Conservation (phyloP, 768 basidiomycete genomes). For the Podaxis mareebaensis region DNA sequence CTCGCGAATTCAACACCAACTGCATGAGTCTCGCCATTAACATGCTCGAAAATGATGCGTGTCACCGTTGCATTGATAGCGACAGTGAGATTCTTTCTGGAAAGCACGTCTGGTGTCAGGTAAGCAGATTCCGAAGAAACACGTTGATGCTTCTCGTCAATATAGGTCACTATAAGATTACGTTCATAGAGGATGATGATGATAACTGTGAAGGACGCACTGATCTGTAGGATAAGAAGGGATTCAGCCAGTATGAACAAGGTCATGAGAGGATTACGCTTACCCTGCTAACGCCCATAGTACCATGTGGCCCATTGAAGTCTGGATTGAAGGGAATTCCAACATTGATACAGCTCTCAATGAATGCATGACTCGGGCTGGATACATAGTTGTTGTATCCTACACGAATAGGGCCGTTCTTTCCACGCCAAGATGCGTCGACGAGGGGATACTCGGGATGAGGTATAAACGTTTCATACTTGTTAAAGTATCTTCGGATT, state of each 20-base stretch:
- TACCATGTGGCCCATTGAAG: conserved; percentile 59
- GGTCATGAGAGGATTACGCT: conserved; percentile 18
- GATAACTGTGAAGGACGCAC: conserved; percentile 21
- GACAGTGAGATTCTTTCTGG: conserved; percentile 61
- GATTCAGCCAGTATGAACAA: background rate
- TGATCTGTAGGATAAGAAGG: conserved; percentile 24
- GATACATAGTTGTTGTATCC: conserved; percentile 57
- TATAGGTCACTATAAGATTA: conserved; percentile 57
- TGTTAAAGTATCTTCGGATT: conserved; percentile 55
- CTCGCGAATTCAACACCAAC: conserved; percentile 58
- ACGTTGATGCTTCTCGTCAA: conserved; percentile 48
- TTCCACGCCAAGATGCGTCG: conserved; percentile 48
- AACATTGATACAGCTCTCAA: conserved; percentile 50
- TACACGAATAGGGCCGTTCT: conserved; percentile 55
- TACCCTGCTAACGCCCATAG: conserved; percentile 63
- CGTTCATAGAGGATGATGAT: conserved; percentile 1
- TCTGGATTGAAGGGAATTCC: conserved; percentile 65
- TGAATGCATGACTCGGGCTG: conserved; percentile 47
- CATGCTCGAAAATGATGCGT: conserved; percentile 46
- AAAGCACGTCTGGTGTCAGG: conserved; percentile 57
- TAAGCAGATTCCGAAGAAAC: conserved; percentile 65
- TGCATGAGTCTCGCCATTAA: conserved; percentile 39
- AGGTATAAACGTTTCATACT: conserved; percentile 53
- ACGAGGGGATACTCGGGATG: conserved; percentile 53
- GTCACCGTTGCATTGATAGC: conserved; percentile 54